phyloP scores from a whole-genome alignment of 495 filamentous ascomycete species.

The Penicillium macrosclerotiorum region DNA sequence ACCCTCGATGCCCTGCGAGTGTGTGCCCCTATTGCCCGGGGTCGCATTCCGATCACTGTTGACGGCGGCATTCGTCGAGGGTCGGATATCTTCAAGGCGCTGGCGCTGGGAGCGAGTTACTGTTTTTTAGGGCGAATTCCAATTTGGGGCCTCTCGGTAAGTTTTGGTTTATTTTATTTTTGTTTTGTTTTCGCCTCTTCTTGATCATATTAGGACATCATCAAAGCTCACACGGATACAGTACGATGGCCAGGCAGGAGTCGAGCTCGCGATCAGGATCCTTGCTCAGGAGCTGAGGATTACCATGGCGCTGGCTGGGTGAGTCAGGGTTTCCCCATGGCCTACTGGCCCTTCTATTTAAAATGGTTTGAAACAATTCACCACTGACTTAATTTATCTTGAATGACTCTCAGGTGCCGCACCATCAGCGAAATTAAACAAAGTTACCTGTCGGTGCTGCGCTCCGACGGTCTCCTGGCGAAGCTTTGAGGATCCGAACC shows the following conservation, averaged over 20 bases:
- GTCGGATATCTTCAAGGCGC: conserved; percentile 90
- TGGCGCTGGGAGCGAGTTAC: conserved; percentile 81
- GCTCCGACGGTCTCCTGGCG: conserved; percentile 16
- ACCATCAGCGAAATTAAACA: conserved; percentile 22
- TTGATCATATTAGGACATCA: conserved; percentile 9
- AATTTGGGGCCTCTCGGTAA: conserved; percentile 67
- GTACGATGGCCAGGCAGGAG: conserved; percentile 41
- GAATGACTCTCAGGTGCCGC: conserved; percentile 22
- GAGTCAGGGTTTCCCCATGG: conserved; percentile 1
- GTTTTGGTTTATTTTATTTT: too few species aligned
- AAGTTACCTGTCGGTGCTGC: conserved; percentile 20
- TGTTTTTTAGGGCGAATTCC: conserved; percentile 77
- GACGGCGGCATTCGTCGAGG: conserved; percentile 86
- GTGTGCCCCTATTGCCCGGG: conserved; percentile 79
- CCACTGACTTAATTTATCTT: too few species aligned
- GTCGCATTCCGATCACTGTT: conserved; percentile 76
- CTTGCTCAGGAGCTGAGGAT: conserved; percentile 36
- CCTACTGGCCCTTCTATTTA: not conserved
- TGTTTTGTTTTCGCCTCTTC: conserved; percentile 8
- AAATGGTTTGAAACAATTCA: too few species aligned
- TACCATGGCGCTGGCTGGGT: conserved; percentile 41
- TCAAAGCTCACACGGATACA: conserved; percentile 17
- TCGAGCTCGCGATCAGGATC: conserved; percentile 36
- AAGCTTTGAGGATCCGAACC: conserved; percentile 11
- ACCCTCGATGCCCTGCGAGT: conserved; percentile 83